These are phyloP conservation scores for Fagus crenata DNA, from an alignment of 306 rosid species.

Conservation along the genomic window DNA sequence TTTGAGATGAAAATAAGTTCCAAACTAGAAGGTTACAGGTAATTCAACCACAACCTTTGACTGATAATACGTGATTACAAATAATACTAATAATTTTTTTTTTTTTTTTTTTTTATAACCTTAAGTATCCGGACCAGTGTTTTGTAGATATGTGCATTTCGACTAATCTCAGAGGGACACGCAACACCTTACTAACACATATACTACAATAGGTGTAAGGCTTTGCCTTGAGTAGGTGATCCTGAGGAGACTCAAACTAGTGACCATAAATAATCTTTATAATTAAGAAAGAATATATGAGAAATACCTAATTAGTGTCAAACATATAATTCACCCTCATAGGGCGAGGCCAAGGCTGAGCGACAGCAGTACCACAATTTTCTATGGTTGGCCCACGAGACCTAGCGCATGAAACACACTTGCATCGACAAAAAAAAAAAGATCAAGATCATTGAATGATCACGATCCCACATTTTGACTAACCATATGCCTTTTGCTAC, in stretches of 20 bases:
- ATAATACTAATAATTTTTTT: background rate
- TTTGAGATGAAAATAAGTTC: background rate
- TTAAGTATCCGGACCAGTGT: no score
- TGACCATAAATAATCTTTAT: no score
- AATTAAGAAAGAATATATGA: background rate
- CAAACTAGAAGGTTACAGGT: background rate
- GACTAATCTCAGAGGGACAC: no score
- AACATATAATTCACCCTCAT: background rate
- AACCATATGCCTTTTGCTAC: background rate
- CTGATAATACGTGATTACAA: background rate
- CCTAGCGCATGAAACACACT: background rate
- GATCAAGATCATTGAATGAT: background rate
- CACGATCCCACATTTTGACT: background rate
- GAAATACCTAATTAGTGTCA: background rate
- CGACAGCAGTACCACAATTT: background rate
- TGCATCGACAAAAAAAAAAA: background rate
- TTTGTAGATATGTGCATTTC: no score
- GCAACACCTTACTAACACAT: no score
- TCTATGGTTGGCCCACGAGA: background rate
- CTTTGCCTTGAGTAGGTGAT: no score
- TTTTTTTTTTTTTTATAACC: no score
- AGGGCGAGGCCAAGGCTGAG: background rate
- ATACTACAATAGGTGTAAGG: no score
- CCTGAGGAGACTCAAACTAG: no score
- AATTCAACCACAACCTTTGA: background rate